phyloP scores from a whole-genome alignment of 768 basidiomycete species.

The Macrolepiota albuminosa region DNA sequence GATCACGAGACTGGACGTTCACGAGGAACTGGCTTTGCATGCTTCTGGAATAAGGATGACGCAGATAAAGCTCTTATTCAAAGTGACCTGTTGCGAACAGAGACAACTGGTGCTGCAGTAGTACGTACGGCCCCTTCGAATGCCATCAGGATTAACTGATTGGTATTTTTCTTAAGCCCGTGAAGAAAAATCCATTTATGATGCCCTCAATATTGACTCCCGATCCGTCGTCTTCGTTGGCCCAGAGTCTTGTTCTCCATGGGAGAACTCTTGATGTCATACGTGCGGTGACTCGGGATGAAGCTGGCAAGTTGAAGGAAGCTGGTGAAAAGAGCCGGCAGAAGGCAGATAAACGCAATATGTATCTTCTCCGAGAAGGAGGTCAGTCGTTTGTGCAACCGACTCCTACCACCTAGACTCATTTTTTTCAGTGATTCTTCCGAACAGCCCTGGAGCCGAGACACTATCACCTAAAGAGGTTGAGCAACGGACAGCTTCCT shows the following conservation, averaged over 20 bases:
- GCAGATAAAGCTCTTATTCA: slow-evolving; percentile 83
- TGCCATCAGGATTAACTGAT: background rate
- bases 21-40: slow-evolving; percentile 93
- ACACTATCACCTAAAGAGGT: slow-evolving; percentile 69
- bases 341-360: slow-evolving; percentile 92
- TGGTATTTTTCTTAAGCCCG: slow-evolving; percentile 26
- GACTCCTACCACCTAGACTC: background rate
- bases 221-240: slow-evolving; percentile 85
- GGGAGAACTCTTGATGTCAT: slow-evolving; percentile 91
- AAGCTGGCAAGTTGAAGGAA: slow-evolving; percentile 84
- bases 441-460: slow-evolving; percentile 77
- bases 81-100: slow-evolving; percentile 63
- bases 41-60: slow-evolving; percentile 92
- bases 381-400: slow-evolving; percentile 43
- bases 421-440: slow-evolving; percentile 69
- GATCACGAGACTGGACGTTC: slow-evolving; percentile 85
- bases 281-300: slow-evolving; percentile 85
- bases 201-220: slow-evolving; percentile 88
- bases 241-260: slow-evolving; percentile 81
- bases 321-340: slow-evolving; percentile 79
- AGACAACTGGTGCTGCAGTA: slow-evolving; percentile 48
- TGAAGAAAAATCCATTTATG: slow-evolving; percentile 82
- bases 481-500: slow-evolving; percentile 80
- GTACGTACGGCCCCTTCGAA: slow-evolving; percentile 16
- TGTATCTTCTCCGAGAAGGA: slow-evolving; percentile 95